These are phyloP conservation scores for Colletotrichum coccodes DNA, from an alignment of 2,329 filamentous ascomycete species.

Conservation along the genomic window DNA sequence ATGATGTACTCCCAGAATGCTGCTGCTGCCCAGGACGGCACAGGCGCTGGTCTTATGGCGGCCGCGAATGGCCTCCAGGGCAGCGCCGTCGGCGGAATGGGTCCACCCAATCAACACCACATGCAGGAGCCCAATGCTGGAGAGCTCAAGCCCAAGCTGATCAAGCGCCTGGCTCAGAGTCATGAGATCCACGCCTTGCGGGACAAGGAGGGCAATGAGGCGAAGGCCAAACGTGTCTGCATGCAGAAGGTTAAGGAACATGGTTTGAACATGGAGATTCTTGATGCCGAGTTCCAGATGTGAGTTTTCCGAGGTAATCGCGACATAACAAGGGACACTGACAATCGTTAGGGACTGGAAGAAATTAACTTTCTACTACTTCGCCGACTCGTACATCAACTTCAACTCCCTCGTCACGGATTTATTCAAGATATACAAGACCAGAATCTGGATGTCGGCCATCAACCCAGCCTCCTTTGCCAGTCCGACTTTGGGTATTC, in stretches of 20 bases:
- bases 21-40: constrained; percentile 68
- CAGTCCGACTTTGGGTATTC: constrained; percentile 77
- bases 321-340: background rate
- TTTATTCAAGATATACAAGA: constrained; percentile 99
- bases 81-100: constrained; percentile 82
- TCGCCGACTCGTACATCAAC: constrained; percentile 97
- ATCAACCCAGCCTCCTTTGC: constrained; percentile 98
- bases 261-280: constrained; percentile 95
- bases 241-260: constrained; percentile 97
- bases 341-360: constrained; percentile 84
- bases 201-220: constrained; percentile 97
- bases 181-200: constrained; percentile 90
- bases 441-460: constrained; percentile 99
- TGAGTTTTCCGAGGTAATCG: constrained; percentile 60
- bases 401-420: constrained; percentile 98
- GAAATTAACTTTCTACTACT: constrained; percentile 99
- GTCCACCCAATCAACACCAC: constrained; percentile 77
- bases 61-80: constrained; percentile 72
- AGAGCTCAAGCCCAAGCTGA: constrained; percentile 94
- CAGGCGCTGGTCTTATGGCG: constrained; percentile 70
- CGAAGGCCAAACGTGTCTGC: constrained; percentile 95
- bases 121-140: constrained; percentile 75
- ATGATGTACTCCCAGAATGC: constrained; percentile 97
- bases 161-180: constrained; percentile 91
- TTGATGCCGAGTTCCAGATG: constrained; percentile 99